These are phyloP conservation scores for Globisporangium yorkense DNA, from an alignment of 352 stramenopile species.

Conservation along the genomic window DNA sequence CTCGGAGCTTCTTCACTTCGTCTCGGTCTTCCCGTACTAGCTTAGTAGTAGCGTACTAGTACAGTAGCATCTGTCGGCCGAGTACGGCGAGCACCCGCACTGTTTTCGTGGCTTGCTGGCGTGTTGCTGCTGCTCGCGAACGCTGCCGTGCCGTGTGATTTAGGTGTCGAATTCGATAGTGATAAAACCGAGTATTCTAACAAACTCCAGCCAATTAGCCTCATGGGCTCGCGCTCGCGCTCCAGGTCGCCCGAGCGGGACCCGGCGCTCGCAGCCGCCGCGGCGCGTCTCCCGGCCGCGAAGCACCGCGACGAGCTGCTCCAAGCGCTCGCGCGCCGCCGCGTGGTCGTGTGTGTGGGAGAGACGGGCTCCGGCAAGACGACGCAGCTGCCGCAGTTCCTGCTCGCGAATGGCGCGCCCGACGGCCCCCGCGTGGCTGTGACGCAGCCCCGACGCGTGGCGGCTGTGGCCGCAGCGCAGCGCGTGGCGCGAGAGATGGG, in stretches of 20 bases:
- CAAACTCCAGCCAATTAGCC: no score
- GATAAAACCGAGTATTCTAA: no score
- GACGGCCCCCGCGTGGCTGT: constrained; percentile 47
- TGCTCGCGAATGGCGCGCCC: constrained; percentile 22
- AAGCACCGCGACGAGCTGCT: constrained; percentile 63
- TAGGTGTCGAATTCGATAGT: no score
- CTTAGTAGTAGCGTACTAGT: no score
- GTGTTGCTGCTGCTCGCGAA: no score
- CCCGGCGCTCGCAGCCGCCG: constrained; percentile 2
- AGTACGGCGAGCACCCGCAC: no score
- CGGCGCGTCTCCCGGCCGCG: constrained; percentile 19
- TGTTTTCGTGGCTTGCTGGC: no score
- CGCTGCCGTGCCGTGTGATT: no score
- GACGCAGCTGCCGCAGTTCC: constrained; percentile 85
- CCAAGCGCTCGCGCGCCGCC: constrained; percentile 29
- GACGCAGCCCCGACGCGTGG: constrained; percentile 94
- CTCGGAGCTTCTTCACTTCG: no score
- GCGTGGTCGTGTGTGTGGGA: constrained; percentile 80
- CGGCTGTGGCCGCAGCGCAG: constrained; percentile 95
- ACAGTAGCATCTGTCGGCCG: no score
- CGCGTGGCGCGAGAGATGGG: constrained; percentile 97
- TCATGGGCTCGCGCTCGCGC: neutral
- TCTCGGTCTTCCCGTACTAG: no score
- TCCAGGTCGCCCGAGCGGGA: neutral
- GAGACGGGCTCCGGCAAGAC: constrained; percentile 97